These are phyloP conservation scores for Bacterosira constricta DNA, from an alignment of 108 stramenopile genomes.

Conservation along the genomic window DNA sequence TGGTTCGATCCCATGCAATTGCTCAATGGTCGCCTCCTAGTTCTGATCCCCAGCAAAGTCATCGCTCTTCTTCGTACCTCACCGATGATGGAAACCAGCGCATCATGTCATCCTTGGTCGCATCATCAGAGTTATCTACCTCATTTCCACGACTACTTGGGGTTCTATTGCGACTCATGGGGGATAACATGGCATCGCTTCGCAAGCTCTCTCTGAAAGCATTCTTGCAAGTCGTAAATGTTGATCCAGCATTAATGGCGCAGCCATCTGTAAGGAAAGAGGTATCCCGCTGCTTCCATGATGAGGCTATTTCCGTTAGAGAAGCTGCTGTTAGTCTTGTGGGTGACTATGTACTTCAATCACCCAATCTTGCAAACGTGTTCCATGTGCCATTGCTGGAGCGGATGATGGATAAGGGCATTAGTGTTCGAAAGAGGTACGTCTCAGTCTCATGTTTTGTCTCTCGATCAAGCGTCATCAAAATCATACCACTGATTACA, in stretches of 20 bases:
- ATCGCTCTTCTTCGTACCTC: slow-evolving; percentile 23
- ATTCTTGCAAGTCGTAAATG: slow-evolving; percentile 69
- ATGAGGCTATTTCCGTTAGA: slow-evolving; percentile 91
- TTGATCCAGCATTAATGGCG: slow-evolving; percentile 81
- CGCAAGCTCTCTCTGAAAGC: slow-evolving; percentile 88
- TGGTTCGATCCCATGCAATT: slow-evolving; percentile 47
- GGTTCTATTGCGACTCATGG: slow-evolving; percentile 80
- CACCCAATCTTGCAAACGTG: slow-evolving; percentile 75
- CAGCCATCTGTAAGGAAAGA: slow-evolving; percentile 68
- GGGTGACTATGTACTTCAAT: slow-evolving; percentile 84
- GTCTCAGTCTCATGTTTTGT: neutral
- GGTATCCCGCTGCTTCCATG: slow-evolving; percentile 81
- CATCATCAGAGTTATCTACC: slow-evolving; percentile 56
- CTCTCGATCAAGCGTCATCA: neutral
- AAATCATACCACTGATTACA: neutral
- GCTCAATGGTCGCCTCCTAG: slow-evolving; percentile 51
- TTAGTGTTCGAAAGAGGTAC: slow-evolving; percentile 79
- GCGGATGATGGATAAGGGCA: slow-evolving; percentile 80
- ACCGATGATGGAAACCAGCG: slow-evolving; percentile 75
- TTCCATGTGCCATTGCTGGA: slow-evolving; percentile 84
- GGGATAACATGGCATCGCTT: slow-evolving; percentile 55
- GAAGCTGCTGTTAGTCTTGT: slow-evolving; percentile 93
- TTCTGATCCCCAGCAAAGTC: slow-evolving; percentile 15
- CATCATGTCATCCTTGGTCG: slow-evolving; percentile 58
- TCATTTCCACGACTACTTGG: slow-evolving; percentile 71